Evolutionary conservation across 208 protist species (phyloP).

Genomic region (Leishmania tarentolae): DNA sequence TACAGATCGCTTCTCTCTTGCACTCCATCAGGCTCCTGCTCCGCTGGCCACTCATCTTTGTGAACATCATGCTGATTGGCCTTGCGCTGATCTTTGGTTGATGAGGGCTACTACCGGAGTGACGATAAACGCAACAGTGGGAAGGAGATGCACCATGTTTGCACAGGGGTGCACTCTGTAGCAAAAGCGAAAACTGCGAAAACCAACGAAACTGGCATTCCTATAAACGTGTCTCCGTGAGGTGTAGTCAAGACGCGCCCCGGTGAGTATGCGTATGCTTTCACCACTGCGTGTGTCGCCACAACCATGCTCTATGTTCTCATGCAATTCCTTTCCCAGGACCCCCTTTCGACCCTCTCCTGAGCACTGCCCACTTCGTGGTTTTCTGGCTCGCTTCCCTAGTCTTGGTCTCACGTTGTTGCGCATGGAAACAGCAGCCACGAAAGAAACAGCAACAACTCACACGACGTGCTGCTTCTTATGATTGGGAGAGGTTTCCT

Average conservation of each 20-base stretch:
- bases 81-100: constrained; percentile 73
- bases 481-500: no score
- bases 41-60: constrained; percentile 80
- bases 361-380: background rate
- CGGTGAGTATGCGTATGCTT: background rate
- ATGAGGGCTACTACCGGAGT: background rate
- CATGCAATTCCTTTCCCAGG: background rate
- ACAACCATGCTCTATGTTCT: background rate
- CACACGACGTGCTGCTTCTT: background rate
- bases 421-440: background rate
- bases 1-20: constrained; percentile 61
- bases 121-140: background rate
- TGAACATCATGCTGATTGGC: constrained; percentile 70
- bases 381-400: background rate
- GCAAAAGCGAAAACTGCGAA: background rate
- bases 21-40: constrained; percentile 78
- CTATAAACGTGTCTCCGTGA: background rate
- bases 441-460: background rate
- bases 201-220: background rate
- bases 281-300: background rate
- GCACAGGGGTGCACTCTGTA: background rate
- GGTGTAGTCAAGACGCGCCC: background rate
- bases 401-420: background rate
- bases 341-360: background rate
- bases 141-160: background rate